Conservation (phyloP, 2,329 filamentous ascomycete genomes). For the Trichoderma cornu-damae region DNA sequence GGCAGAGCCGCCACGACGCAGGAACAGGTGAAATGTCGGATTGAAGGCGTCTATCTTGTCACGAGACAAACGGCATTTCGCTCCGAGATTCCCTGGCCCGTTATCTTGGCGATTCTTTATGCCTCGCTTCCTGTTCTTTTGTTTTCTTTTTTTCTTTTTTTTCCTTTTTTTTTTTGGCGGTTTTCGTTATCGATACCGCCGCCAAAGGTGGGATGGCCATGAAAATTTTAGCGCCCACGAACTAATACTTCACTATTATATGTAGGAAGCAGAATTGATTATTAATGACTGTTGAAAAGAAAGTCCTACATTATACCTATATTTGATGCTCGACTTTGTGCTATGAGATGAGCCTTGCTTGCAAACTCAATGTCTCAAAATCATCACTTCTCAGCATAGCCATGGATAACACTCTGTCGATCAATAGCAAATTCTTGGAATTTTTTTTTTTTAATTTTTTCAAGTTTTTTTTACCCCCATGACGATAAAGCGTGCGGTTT, state of each 20-base stretch:
- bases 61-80: background rate
- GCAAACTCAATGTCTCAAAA: background rate
- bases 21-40: background rate
- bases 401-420: background rate
- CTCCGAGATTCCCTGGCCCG: background rate
- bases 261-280: too few species aligned
- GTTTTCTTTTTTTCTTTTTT: constrained; percentile 2
- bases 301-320: too few species aligned
- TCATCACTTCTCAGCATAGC: background rate
- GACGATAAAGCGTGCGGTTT: background rate
- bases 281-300: too few species aligned
- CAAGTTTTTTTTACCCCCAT: background rate
- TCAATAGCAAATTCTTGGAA: background rate
- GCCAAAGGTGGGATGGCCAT: too few species aligned
- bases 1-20: background rate
- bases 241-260: constrained; percentile 1
- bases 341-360: background rate
- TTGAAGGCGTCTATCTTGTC: background rate
- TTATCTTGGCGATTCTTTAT: background rate
- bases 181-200: too few species aligned
- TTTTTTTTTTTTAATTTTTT: too few species aligned
- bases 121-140: constrained; percentile 2
- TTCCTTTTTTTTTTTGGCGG: constrained; percentile 8
- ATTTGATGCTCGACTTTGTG: too few species aligned
- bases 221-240: constrained; percentile 4